phyloP scores from a whole-genome alignment of 1,284 basidiomycete genomes.

The Athelia sp. region DNA sequence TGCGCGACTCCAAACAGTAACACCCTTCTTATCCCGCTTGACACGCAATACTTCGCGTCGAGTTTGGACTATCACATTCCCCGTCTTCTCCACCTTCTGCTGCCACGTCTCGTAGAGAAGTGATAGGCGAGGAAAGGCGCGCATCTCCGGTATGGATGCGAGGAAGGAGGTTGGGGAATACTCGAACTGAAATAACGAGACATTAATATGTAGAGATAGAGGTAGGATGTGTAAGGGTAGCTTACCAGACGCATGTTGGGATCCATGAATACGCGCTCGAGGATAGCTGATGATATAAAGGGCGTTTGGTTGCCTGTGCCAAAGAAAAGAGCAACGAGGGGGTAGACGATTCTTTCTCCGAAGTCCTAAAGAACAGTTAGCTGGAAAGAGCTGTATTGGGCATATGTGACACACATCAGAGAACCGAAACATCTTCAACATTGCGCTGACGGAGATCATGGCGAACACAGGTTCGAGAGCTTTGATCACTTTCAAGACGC shows the following conservation, averaged over 20 bases:
- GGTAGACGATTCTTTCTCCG: no score
- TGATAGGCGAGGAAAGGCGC: neutral
- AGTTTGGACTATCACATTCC: neutral
- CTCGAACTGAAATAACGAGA: neutral
- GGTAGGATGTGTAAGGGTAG: neutral
- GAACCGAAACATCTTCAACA: slow-evolving; percentile 54
- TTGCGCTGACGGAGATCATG: slow-evolving; percentile 53
- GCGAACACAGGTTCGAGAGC: slow-evolving; percentile 51
- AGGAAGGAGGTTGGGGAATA: neutral
- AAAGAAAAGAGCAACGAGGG: neutral
- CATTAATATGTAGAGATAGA: neutral
- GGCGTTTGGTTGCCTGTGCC: neutral
- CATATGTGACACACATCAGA: slow-evolving; percentile 36
- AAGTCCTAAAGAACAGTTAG: no score
- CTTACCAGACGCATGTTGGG: neutral
- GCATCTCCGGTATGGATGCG: neutral
- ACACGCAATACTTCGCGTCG: neutral
- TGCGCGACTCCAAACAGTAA: neutral
- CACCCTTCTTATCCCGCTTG: neutral
- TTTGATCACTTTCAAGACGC: slow-evolving; percentile 48
- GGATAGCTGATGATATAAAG: neutral
- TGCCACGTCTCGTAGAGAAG: neutral
- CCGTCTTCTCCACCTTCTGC: neutral
- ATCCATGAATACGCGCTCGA: slow-evolving; percentile 1
- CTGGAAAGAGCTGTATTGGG: no score